Evolutionary conservation across 2,329 filamentous ascomycete genomes (phyloP).

Genomic region (Penicillium expansum): DNA sequence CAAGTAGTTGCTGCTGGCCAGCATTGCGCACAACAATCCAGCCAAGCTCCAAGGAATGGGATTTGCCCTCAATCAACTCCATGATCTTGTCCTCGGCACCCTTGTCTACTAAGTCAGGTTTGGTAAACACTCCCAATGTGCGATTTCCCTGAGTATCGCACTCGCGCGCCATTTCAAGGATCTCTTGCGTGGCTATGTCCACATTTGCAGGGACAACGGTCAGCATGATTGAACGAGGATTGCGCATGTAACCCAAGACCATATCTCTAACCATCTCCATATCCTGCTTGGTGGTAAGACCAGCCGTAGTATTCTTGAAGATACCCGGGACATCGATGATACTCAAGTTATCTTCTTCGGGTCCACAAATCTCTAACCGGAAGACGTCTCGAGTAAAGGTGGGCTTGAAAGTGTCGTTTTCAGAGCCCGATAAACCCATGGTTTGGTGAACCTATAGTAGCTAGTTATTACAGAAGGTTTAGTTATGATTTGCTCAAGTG

Average conservation of each 20-base stretch:
- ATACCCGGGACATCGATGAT: background rate
- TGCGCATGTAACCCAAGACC: background rate
- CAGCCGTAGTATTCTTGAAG: background rate
- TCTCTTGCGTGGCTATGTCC: slow-evolving; percentile 49
- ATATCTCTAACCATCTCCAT: background rate
- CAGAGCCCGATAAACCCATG: background rate
- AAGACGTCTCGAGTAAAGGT: background rate
- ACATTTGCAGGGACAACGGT: slow-evolving; percentile 45
- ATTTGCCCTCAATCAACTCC: background rate
- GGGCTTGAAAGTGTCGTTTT: background rate
- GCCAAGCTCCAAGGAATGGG: background rate
- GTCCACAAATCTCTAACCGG: background rate
- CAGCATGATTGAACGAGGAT: slow-evolving; percentile 16
- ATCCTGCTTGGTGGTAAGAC: background rate
- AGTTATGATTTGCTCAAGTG: background rate
- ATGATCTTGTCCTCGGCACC: background rate
- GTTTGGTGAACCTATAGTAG: background rate
- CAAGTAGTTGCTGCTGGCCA: background rate
- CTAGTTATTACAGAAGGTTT: background rate
- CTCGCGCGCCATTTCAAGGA: slow-evolving; percentile 43
- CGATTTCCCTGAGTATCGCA: slow-evolving; percentile 33
- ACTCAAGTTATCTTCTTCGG: background rate
- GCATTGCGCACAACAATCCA: background rate
- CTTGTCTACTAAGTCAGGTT: background rate
- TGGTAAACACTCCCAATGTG: background rate